Percentiles rank a stretch among this genome's conserved stretches.
phyloP scores from a whole-genome alignment of 371 early-diverging fungal species.

The Mucor plumbeus region DNA sequence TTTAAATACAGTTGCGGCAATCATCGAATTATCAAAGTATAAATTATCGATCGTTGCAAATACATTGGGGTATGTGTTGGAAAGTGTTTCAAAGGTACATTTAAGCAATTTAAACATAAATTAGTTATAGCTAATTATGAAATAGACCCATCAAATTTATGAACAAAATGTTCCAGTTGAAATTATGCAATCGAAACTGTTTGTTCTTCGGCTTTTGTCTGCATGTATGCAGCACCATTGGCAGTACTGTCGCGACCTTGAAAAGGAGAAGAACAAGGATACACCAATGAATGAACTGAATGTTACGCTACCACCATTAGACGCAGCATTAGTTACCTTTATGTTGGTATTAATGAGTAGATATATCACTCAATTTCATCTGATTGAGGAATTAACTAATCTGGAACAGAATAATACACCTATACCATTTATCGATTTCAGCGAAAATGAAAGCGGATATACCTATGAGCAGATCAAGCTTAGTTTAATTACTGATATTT shows the following conservation, averaged over 20 bases:
- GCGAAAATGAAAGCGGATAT: slow-evolving; percentile 22
- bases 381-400: slow-evolving; percentile 47
- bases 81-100: slow-evolving; percentile 59
- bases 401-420: slow-evolving; percentile 11
- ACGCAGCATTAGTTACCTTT: slow-evolving; percentile 71
- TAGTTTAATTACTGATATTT: slow-evolving; percentile 63
- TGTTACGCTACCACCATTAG: slow-evolving; percentile 61
- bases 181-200: slow-evolving; percentile 76
- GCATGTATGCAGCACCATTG: slow-evolving; percentile 80
- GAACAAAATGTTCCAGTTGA: slow-evolving; percentile 67
- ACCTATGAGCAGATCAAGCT: slow-evolving; percentile 38
- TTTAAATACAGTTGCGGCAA: slow-evolving; percentile 52
- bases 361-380: slow-evolving; percentile 63
- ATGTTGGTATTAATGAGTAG: slow-evolving; percentile 66
- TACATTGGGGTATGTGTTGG: slow-evolving; percentile 61
- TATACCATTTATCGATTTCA: slow-evolving; percentile 7
- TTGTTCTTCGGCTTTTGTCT: slow-evolving; percentile 73
- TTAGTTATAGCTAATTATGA: not conserved
- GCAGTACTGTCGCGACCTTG: slow-evolving; percentile 35
- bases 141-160: slow-evolving; percentile 36
- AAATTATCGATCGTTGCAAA: slow-evolving; percentile 62
- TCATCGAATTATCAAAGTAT: slow-evolving; percentile 69
- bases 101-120: too few relatives aligned
- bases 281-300: slow-evolving; percentile 18
- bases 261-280: slow-evolving; percentile 21